phyloP scores from a whole-genome alignment of 164 flowering plant genomes.

The Vitis rupestris region DNA sequence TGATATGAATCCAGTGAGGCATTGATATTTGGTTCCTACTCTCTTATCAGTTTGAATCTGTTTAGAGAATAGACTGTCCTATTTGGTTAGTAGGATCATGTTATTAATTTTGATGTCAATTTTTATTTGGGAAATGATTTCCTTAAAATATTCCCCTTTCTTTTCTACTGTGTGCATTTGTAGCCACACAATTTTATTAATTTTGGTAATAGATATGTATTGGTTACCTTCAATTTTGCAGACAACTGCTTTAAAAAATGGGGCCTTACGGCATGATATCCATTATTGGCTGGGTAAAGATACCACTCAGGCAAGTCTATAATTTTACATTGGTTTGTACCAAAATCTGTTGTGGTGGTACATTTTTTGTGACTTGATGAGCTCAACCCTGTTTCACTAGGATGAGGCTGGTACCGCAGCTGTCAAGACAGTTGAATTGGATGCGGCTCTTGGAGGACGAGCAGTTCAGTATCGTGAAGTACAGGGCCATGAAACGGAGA shows the following conservation, averaged over 20 bases:
- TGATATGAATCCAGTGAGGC: too few species aligned
- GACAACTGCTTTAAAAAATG: slow-evolving; percentile 90
- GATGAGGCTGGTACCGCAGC: slow-evolving; percentile 99
- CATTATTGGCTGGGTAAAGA: slow-evolving; percentile 99
- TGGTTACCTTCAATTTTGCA: slow-evolving; percentile 29
- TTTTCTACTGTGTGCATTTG: neutral
- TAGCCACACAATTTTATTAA: neutral
- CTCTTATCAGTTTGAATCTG: neutral
- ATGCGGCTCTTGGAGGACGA: slow-evolving; percentile 99
- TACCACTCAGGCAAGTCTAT: slow-evolving; percentile 67
- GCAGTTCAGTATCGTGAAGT: slow-evolving; percentile 99
- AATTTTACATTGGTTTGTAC: neutral
- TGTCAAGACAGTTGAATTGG: slow-evolving; percentile 91
- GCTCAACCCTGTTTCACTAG: slow-evolving; percentile 33
- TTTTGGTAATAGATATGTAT: neutral
- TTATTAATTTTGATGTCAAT: neutral
- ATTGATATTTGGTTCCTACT: too few species aligned
- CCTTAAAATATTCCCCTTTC: too few species aligned
- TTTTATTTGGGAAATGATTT: neutral
- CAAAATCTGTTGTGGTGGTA: neutral
- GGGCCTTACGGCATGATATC: slow-evolving; percentile 87
- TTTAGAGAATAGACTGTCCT: neutral
- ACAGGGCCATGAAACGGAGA: slow-evolving; percentile 97
- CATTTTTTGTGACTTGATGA: slow-evolving; percentile 2
- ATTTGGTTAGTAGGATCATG: neutral